Evolutionary conservation across 306 rosid genomes (phyloP), one percentile per base, ranked within the genome.

Genomic region (Cicer chorassanicum): DNA sequence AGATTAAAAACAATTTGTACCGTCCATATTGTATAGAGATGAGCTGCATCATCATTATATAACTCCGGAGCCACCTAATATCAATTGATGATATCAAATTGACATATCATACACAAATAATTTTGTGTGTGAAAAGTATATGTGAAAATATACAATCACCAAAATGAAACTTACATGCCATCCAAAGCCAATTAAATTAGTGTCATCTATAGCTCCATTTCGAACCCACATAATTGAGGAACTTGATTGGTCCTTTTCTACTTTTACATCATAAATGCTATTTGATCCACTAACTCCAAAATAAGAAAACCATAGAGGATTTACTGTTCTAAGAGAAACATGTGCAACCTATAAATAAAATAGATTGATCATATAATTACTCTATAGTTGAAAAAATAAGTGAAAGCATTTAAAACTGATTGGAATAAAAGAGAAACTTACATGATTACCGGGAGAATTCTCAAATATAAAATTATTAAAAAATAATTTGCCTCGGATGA

Each of bases 131-230:
- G 29, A 19, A 21, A 21, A 21, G 29, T 21, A 21, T 21, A 21
- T 21, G 3, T 21, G 29, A 21, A 21, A 21, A 1, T 21, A 19
- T 19, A 19, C 21, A 19, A 57, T 16, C 6, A 16, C 39, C 0
- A 16, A n/a, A 66, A 9, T 65, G 16, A 56, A 44, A 57, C 75
- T 77, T 7, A 70, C 82, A 14, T 61, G 82, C 65, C 65, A 75
- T 40, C 79, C 72, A 3, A 7, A 0, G 0, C 13, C 8, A 1
- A 75, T 64, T 8, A 4, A 39, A 44, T 50, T 61, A 6, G 1
- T 15, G 5, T 0, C 1, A 18, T 44, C 41, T 8, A 1, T 2
- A 1, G 5, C 1, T 40, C 57, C 72, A 46, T 44, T 72, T 36
- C 9, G 50, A 71, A 72, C 53, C 78, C 78, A 72, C 13, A 72